Evolutionary conservation across 2,329 filamentous ascomycete species (phyloP).

Genomic region (Colletotrichum costaricense): DNA sequence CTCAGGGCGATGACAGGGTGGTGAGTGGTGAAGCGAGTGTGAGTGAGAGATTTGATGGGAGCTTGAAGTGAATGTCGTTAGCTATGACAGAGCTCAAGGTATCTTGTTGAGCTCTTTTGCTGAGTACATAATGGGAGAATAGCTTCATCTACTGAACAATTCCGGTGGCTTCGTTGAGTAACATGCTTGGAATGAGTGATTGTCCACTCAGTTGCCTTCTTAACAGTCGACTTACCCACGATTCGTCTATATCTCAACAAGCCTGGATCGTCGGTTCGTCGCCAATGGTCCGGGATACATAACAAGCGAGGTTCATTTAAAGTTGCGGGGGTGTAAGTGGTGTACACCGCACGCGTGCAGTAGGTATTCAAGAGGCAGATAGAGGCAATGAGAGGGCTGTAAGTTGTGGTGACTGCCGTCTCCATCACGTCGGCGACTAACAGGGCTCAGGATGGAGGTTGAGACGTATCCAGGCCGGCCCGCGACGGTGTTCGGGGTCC

Average conservation of each 20-base stretch:
- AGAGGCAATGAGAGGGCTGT: background rate
- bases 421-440: background rate
- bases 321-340: background rate
- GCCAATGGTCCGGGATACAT: background rate
- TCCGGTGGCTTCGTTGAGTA: background rate
- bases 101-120: background rate
- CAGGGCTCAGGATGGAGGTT: background rate
- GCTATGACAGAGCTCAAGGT: too few relatives aligned
- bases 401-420: background rate
- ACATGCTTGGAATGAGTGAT: background rate
- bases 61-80: too few relatives aligned
- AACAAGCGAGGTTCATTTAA: background rate
- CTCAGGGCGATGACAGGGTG: conserved; percentile 34
- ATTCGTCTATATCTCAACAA: background rate
- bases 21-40: background rate
- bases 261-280: background rate
- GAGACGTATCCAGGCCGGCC: background rate
- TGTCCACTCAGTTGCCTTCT: background rate
- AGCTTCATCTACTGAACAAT: background rate
- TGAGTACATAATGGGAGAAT: background rate
- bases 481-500: conserved; percentile 12
- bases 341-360: background rate
- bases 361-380: background rate
- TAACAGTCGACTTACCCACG: background rate
- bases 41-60: background rate